Conservation (phyloP, 2,329 filamentous ascomycete genomes). For the Aureobasidium pullulans region DNA sequence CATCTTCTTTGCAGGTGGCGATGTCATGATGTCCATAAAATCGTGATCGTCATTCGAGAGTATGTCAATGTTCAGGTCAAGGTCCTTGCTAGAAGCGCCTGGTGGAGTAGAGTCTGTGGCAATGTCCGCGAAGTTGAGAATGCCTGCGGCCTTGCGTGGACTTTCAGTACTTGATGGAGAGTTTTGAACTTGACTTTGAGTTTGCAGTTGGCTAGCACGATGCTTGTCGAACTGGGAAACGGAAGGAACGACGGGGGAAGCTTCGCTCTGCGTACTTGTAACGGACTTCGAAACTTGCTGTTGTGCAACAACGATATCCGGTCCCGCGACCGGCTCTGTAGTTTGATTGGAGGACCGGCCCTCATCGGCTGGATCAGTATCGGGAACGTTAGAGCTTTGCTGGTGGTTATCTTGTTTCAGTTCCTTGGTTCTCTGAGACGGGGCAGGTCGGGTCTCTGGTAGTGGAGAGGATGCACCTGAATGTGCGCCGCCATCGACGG, state of each 20-base stretch:
- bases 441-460: neutral
- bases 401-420: neutral
- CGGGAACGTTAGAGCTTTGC: conserved; percentile 19
- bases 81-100: conserved; percentile 20
- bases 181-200: neutral
- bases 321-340: conserved; percentile 1
- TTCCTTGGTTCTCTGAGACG: neutral
- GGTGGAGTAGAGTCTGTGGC: conserved; percentile 21
- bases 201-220: conserved; percentile 22
- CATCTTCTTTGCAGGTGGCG: conserved; percentile 26
- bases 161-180: conserved; percentile 20
- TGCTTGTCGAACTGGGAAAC: conserved; percentile 15
- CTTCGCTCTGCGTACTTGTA: neutral
- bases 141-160: conserved; percentile 26
- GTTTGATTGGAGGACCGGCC: conserved; percentile 5
- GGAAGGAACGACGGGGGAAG: conserved; percentile 13
- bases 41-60: conserved; percentile 32
- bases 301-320: neutral
- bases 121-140: conserved; percentile 26
- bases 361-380: conserved; percentile 23
- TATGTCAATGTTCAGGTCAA: conserved; percentile 28
- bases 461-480: conserved; percentile 13
- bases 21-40: conserved; percentile 24
- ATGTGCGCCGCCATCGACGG: neutral
- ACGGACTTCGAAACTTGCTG: neutral